A percentile compares a stretch with the other conserved stretches of the same genome.
Conservation (phyloP, 2,329 filamentous ascomycete genomes). For the Fusarium sp. region DNA sequence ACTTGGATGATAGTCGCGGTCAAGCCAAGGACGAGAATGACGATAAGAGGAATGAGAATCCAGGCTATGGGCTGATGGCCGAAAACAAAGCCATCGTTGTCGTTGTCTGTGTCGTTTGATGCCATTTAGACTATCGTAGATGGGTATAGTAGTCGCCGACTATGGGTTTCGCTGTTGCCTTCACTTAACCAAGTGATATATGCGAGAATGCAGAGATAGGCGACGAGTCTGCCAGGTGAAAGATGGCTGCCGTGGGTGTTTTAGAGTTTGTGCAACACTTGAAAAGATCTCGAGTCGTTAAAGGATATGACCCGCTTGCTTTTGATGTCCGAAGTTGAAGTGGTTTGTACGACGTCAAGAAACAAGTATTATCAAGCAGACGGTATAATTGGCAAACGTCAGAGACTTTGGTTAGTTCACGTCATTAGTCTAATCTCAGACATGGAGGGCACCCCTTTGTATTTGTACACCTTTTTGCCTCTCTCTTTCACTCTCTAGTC, state of each 20-base stretch:
- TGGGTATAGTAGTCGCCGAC: background rate
- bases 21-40: slow-evolving; percentile 60
- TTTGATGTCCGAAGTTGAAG: background rate
- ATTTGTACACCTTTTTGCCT: slow-evolving; percentile 18
- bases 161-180: background rate
- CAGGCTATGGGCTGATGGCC: slow-evolving; percentile 70
- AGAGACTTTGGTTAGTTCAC: slow-evolving; percentile 35
- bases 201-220: background rate
- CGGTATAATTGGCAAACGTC: slow-evolving; percentile 20
- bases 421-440: slow-evolving; percentile 26
- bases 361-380: background rate
- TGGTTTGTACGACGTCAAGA: slow-evolving; percentile 3
- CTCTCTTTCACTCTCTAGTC: slow-evolving; percentile 18
- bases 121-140: slow-evolving; percentile 23
- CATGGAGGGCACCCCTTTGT: slow-evolving; percentile 29
- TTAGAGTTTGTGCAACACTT: background rate
- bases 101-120: slow-evolving; percentile 22
- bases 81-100: slow-evolving; percentile 45
- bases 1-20: slow-evolving; percentile 61
- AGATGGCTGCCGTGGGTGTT: background rate
- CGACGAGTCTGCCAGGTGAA: background rate
- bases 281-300: background rate
- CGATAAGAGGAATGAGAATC: slow-evolving; percentile 66
- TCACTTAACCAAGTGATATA: background rate
- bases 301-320: background rate